Evolutionary conservation across 192 early-diverging fungal species (phyloP), one percentile per base, ranked within the genome.

Genomic region (Coemansia sp.): DNA sequence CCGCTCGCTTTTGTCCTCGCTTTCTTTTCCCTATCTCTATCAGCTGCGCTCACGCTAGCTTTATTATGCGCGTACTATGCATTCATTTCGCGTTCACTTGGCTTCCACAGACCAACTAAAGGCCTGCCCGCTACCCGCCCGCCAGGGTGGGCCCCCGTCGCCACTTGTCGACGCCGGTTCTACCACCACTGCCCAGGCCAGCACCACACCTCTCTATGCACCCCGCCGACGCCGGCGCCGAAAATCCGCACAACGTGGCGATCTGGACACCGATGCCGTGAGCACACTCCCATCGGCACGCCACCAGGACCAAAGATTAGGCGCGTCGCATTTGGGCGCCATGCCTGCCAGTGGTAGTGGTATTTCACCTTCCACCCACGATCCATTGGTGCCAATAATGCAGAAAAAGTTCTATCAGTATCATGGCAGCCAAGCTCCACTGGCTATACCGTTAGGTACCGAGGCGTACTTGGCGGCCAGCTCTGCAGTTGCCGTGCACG

Each of bases 31-130:
- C 24, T 42, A 16, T 11, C 13, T 14, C 40, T 42, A 42, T 69
- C 19, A 27, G 53, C 53, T 19, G 39, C 21, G 36, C 46, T 21
- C 37, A 37, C 31, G 48, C 51, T 37, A 24, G 14, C 45, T 19
- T 34, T 69, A 75, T 68, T 69, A 70, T 73, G 79, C 62, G 69
- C 70, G 53, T 40, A 81, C 67, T 53, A 81, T 81, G 79, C 79
- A 69, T 68, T 73, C 79, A 37, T 81, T 81, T 71, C 79, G 79
- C 67, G 74, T 81, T 56, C 79, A 81, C 61, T 62, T 81, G 64
- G 79, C 79, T 64, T 69, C 79, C n/a, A 70, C 79, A 27, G 68
- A 75, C 63, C 73, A 66, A 69, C 67, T 70, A 69, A 67, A 59
- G 35, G 67, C 59, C 31, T 70, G 57, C 14, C 39, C 69, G 34